Evolutionary conservation across 2,329 filamentous ascomycete genomes (phyloP).

Genomic region (Westerdykella aurantiaca): DNA sequence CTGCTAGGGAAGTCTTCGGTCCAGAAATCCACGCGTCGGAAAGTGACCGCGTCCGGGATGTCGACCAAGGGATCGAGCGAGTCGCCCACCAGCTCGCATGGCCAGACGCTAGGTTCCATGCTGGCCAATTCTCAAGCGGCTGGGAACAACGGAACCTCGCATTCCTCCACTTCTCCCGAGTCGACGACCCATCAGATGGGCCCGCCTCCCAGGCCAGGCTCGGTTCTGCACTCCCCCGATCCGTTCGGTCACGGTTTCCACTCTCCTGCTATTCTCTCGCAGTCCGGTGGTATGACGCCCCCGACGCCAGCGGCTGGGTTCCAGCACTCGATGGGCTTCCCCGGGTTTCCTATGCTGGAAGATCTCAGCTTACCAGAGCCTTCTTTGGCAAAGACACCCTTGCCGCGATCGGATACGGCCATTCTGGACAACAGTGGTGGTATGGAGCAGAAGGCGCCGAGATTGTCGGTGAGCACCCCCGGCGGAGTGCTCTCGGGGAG

Average conservation of each 20-base stretch:
- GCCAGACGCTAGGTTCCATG: constrained; percentile 3
- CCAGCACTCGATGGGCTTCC: constrained; percentile 34
- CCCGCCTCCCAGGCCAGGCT: constrained; percentile 59
- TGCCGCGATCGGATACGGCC: constrained; percentile 49
- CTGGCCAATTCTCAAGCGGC: constrained; percentile 1
- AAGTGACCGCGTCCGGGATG: constrained; percentile 41
- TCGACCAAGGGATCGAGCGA: constrained; percentile 43
- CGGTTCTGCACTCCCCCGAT: constrained; percentile 62
- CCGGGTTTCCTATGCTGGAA: constrained; percentile 43
- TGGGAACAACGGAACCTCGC: constrained; percentile 29
- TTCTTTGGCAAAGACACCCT: constrained; percentile 46
- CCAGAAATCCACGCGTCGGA: constrained; percentile 55
- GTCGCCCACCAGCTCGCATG: constrained; percentile 18
- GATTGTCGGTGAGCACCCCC: constrained; percentile 53
- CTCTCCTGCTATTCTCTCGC: constrained; percentile 47
- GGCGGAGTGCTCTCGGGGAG: constrained; percentile 21
- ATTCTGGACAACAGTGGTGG: constrained; percentile 47
- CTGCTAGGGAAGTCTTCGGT: constrained; percentile 66
- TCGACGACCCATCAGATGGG: constrained; percentile 47
- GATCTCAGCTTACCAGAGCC: constrained; percentile 68
- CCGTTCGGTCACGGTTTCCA: constrained; percentile 12
- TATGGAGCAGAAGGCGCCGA: constrained; percentile 62
- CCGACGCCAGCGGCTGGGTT: constrained; percentile 76
- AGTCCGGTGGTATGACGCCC: constrained; percentile 26
- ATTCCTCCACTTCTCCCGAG: constrained; percentile 47